Evolutionary conservation across 805 yeast species (phyloP).

Genomic region (Lipomyces chichibuensis): DNA sequence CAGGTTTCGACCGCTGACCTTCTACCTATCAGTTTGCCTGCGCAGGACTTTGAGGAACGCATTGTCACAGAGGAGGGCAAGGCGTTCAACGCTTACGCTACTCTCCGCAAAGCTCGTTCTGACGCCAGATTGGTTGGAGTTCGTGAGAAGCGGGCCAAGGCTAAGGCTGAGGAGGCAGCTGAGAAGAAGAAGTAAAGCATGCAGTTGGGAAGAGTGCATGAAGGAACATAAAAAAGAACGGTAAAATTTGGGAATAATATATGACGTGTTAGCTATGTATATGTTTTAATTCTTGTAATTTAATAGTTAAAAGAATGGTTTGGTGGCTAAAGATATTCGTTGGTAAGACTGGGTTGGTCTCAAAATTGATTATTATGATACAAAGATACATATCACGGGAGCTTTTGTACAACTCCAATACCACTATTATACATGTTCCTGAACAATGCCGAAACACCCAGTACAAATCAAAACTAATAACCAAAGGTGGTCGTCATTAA

Average conservation of each 20-base stretch:
- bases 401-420: neutral
- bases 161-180: conserved; percentile 92
- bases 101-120: conserved; percentile 94
- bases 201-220: neutral
- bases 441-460: neutral
- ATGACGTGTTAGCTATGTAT: conserved; percentile 8
- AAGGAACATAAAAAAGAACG: conserved; percentile 1
- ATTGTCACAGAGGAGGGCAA: conserved; percentile 72
- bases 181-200: conserved; percentile 90
- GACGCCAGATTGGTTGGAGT: conserved; percentile 92
- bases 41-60: conserved; percentile 76
- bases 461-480: neutral
- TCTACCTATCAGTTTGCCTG: conserved; percentile 89
- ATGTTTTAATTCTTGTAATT: conserved; percentile 17
- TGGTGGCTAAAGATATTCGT: neutral
- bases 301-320: conserved; percentile 6
- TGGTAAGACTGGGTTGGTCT: neutral
- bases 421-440: neutral
- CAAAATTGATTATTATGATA: neutral
- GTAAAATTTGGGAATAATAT: conserved; percentile 16
- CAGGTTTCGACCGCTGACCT: conserved; percentile 71
- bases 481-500: neutral
- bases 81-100: conserved; percentile 83
- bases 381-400: neutral
- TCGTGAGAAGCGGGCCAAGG: conserved; percentile 98